Evolutionary conservation across 768 basidiomycete genomes (phyloP), one percentile per base, ranked within the genome.

Genomic region (Boletus tomentosulus): DNA sequence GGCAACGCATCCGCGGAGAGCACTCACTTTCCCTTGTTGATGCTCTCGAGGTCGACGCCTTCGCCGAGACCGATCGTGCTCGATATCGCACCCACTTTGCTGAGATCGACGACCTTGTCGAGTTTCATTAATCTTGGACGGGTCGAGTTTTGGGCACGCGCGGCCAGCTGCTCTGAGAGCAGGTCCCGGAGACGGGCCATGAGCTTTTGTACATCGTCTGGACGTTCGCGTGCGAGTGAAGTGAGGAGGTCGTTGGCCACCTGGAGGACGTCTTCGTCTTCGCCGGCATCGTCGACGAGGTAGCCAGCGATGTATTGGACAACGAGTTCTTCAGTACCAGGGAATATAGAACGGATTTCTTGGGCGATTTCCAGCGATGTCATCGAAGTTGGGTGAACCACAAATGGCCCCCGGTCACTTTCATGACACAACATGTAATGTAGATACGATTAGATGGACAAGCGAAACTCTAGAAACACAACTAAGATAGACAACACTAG

Each of bases 1-100:
- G 31, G 33, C 11, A 16, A 37, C 28, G 11, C 24, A 16, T 13
- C 22, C 41, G 34, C 19, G 28, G 19, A 28, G 22, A 12, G 74
- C 70, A 68, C 76, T 70, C 66, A 92, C 89, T 94, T 94, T 76
- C 89, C 92, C 78, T 95, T 94, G 74, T 92, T 93, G 50, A 92
- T 91, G 37, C 89, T 90, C 70, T 92, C 91, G 50, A 95, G 75
- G 68, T 95, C 92, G 37, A 94, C 90, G 13, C 89, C 89, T 57
- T 92, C 89, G 0, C 82, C 76, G 46, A 94, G 73, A 5, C 83
- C 87, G 57, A 92, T 87, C 7, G 91, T 92, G 53, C 73, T 87
- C 28, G 89, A 91, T 68, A 92, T 83, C 46, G 84, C 79, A 9
- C 78, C 76, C 2, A 84, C 72, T 71, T 89, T 90, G 75, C 87